Base-by-base conservation (phyloP, 371 early-diverging fungal species). In the Haplosporangium sp. region DNA sequence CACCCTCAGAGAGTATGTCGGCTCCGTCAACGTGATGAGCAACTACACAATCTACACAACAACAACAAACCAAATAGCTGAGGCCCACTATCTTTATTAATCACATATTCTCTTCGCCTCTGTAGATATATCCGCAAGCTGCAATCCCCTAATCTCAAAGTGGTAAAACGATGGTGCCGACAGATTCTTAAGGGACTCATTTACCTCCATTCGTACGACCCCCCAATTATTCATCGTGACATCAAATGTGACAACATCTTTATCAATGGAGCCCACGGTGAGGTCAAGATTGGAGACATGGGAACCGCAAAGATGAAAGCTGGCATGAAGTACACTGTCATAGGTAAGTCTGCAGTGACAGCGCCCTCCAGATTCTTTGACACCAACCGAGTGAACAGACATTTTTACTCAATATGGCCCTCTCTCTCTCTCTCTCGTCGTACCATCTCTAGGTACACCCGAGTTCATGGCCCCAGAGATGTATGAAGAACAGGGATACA, bases 401-500 rank as follows among this genome's bases (percentile, higher is more conserved):
- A n/a, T 16, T 1, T 23, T 40, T 13, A 16, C 37, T 40, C 20
- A 41, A 40, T 55, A 40, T 37, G 38, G 14, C 18, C 9, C 23
- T 4, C 21, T 16, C 20, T 18, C 14, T 16, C 13, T 52, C 42
- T 53, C 21, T 53, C 12, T 23, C 12, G 51, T 6, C 13, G 14
- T 13, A 62, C 45, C 8, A 2, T 43, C 42, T 55, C 23, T 86
- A 70, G 92, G 94, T 20, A 95, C 96, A 1, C 96, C 96, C 9
- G 95, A 96, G 73, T 97, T 95, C 67, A 95, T 95, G 95, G 95
- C 94, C n/a, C 96, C 96, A n/a, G 96, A 96, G 82, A 91, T 96
- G 86, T 96, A 97, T 75, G 92, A 94, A 65, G 95, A 95, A 80
- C 88, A 92, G 58, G 91, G 92, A 40, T 96, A 97, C 83, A 91